phyloP scores from a whole-genome alignment of 2,329 filamentous ascomycete species.

The Cadophora malorum region DNA sequence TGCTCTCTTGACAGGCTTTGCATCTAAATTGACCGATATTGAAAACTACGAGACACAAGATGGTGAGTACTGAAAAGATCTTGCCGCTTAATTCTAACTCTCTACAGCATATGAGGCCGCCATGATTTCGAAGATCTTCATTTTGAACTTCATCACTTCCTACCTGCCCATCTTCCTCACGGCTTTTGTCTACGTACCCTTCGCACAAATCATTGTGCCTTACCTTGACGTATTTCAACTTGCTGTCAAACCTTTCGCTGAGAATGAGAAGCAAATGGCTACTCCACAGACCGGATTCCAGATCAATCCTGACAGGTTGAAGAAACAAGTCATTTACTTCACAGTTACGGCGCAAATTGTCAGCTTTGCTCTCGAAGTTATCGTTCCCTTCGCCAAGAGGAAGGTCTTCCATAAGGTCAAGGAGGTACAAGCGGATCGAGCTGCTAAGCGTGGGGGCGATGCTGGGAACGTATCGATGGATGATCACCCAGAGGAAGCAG shows the following conservation, averaged over 20 bases:
- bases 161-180: slow-evolving; percentile 93
- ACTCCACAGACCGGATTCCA: slow-evolving; percentile 68
- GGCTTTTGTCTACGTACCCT: slow-evolving; percentile 93
- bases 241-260: slow-evolving; percentile 76
- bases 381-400: slow-evolving; percentile 86
- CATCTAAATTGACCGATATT: slow-evolving; percentile 76
- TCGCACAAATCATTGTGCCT: slow-evolving; percentile 82
- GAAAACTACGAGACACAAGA: slow-evolving; percentile 95
- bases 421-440: slow-evolving; percentile 67
- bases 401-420: slow-evolving; percentile 80
- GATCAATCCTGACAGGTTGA: slow-evolving; percentile 83
- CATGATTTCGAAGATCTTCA: slow-evolving; percentile 90
- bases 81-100: slow-evolving; percentile 23
- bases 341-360: slow-evolving; percentile 94
- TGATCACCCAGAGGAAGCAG: slow-evolving; percentile 78
- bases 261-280: slow-evolving; percentile 73
- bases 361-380: slow-evolving; percentile 81
- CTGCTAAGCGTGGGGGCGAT: slow-evolving; percentile 59
- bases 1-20: slow-evolving; percentile 75
- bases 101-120: slow-evolving; percentile 75
- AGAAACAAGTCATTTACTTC: slow-evolving; percentile 93
- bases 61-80: slow-evolving; percentile 47
- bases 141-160: slow-evolving; percentile 95
- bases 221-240: slow-evolving; percentile 83
- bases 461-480: slow-evolving; percentile 53